phyloP scores from a whole-genome alignment of 1,284 basidiomycete genomes.

The Ganoderma boninense region DNA sequence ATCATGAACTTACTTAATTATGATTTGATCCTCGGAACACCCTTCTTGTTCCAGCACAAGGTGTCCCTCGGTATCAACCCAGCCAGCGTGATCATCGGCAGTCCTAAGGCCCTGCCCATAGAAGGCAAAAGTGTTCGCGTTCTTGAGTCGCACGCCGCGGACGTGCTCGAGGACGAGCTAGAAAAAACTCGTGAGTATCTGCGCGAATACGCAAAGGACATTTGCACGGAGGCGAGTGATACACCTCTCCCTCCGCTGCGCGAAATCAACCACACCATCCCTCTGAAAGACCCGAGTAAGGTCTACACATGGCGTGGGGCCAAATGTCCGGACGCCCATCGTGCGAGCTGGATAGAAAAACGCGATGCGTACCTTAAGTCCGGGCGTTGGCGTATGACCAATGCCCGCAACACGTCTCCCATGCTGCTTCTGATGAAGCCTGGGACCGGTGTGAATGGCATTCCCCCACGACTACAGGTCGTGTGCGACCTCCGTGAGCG shows the following conservation, averaged over 20 bases:
- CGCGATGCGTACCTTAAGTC: not conserved
- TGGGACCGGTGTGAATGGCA: constrained; percentile 4
- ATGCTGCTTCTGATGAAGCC: constrained; percentile 9
- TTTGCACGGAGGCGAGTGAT: not conserved
- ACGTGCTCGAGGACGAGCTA: constrained; percentile 11
- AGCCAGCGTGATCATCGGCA: not conserved
- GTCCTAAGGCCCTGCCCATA: constrained; percentile 13
- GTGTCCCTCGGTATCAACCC: not conserved
- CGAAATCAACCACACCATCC: constrained; percentile 49
- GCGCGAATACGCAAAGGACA: not conserved
- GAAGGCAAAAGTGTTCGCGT: constrained; percentile 23
- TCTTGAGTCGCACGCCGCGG: constrained; percentile 25
- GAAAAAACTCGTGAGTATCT: not conserved
- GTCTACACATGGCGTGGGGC: constrained; percentile 43
- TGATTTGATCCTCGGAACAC: constrained; percentile 11
- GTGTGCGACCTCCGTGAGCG: constrained; percentile 10
- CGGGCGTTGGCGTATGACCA: constrained; percentile 7
- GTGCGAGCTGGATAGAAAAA: constrained; percentile 8
- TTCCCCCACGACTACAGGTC: not conserved
- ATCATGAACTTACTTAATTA: constrained; percentile 22
- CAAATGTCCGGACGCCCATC: constrained; percentile 25
- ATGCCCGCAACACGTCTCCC: constrained; percentile 3
- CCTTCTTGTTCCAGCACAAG: constrained; percentile 11
- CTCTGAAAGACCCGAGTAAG: constrained; percentile 45
- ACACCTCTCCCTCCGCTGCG: constrained; percentile 39